Base-by-base conservation (phyloP, 306 rosid genomes). In the Chamaecrista fasciculata region DNA sequence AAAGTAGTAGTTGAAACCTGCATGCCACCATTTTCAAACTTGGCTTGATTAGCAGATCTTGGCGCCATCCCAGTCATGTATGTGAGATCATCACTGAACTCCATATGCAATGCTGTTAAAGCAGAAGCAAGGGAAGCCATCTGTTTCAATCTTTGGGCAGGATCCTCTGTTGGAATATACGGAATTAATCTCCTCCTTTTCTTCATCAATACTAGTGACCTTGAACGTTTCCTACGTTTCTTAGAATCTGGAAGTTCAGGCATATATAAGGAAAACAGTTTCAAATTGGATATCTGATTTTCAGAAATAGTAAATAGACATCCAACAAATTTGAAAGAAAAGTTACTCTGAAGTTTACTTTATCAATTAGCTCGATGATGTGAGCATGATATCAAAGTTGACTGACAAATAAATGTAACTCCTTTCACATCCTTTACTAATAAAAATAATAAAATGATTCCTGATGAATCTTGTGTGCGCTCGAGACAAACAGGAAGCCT, bases 81-180 rank as follows among this genome's bases (percentile, higher is more conserved):
- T 47, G 86, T 83, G 60, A 90, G 85, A 12, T 82, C 78, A 67
- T 90, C 86, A 56, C 89, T 76, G 79, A 87, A 90, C 66, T 90
- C 76, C 76, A 90, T 80, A 43, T 66, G 51, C 68, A 82, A 66
- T 69, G 87, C 77, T 40, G 78, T 81, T 67, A 87, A 84, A 20
- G 96, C 91, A 11, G 82, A 53, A 75, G 95, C 95, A 67, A 82
- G 91, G 11, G 90, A 90, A 71, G 82, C 78, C 97, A 87, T 84
- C 72, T 84, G 97, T 69, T 87, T 82, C 69, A 86, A 57, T 77
- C 92, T 86, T 66, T 66, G 81, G 64, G 63, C 73, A 62, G 82
- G 79, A 81, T 87, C 89, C 66, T 83, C 80, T 14, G 87, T 59
- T 66, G 96, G 91, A 83, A 80, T 57, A 69, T 72, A 89, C 12